Base-by-base conservation (phyloP, 2,329 filamentous ascomycete genomes). In the Aureobasidium vineae region DNA sequence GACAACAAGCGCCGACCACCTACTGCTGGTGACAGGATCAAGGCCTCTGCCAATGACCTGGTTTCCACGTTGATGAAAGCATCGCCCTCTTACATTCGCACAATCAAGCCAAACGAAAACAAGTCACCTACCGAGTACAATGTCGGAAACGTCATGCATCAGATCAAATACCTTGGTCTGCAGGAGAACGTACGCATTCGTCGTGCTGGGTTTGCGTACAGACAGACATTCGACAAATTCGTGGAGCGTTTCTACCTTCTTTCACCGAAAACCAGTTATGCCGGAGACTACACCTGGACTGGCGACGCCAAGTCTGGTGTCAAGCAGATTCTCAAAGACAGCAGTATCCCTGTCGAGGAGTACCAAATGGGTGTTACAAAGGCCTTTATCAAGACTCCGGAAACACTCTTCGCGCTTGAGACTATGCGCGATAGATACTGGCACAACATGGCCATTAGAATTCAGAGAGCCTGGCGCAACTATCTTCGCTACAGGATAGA, bases 51-150 rank as follows among this genome's bases (percentile, higher is more conserved):
- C 10, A 99, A 99, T 75, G 92, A 96, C 52, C 84, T 99, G 23
- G 95, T 99, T 1, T 88, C 93, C 0, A 98, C 95, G 0, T 79
- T 99, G 73, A 98, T 97, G 93, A 96, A 97, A 79, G 94, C 92
- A 66, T 91, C 95, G 72, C 95, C 95, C 1, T 97, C 93, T 2
- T 99, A 99, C 75, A 99, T 99, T 73, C 91, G 95, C 76, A 99
- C 95, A 0, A 98, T 99, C 81, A 99, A 99, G 79, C 95, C 95
- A 1, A 99, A 99, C 81, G 95, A 99, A 79, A 98, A 97, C 82
- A 99, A 98, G 78, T 97, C 93, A 2, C 90, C 92, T 0, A 88
- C 87, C 13, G 95, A 99, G 76, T 99, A 97, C 78, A 97, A 97
- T 72, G 85, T 86, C 23, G 87, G 88, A 36, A 98, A 98, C 72